A percentile compares a stretch with the other conserved stretches of the same genome.
These are phyloP conservation scores for Coniochaeta pulveracea DNA, from an alignment of 2,329 filamentous ascomycete genomes.

Conservation along the genomic window DNA sequence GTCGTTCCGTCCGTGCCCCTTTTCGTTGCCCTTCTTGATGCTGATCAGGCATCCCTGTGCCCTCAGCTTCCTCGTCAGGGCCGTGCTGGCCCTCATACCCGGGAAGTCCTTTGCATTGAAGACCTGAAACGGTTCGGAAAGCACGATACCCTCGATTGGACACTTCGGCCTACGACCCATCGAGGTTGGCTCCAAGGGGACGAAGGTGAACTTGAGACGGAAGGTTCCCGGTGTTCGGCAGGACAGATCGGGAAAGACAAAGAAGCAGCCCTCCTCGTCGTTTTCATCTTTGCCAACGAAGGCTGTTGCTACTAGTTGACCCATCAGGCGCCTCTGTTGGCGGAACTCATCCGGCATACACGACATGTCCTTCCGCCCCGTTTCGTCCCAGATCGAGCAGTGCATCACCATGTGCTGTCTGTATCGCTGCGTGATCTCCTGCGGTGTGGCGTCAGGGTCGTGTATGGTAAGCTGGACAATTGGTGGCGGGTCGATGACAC, in stretches of 20 bases:
- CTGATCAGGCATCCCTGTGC: conserved; percentile 75
- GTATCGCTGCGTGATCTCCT: conserved; percentile 39
- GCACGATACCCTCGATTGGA: conserved; percentile 37
- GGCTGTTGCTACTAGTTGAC: conserved; percentile 63
- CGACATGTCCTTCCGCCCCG: conserved; percentile 55
- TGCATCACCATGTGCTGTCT: conserved; percentile 61
- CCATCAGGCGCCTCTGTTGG: conserved; percentile 68
- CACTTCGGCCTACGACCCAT: conserved; percentile 39
- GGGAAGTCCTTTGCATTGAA: conserved; percentile 81
- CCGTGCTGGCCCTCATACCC: conserved; percentile 69
- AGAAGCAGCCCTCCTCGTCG: conserved; percentile 67
- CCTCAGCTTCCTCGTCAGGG: conserved; percentile 62
- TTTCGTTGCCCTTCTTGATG: conserved; percentile 77
- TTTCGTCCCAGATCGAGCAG: conserved; percentile 64
- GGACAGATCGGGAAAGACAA: conserved; percentile 74
- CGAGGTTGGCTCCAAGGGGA: conserved; percentile 54
- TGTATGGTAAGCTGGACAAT: conserved; percentile 65
- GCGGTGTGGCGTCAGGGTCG: conserved; percentile 39
- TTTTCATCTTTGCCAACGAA: conserved; percentile 68
- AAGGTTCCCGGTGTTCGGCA: conserved; percentile 70
- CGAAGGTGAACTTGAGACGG: conserved; percentile 61
- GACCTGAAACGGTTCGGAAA: conserved; percentile 65
- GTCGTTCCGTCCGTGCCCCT: conserved; percentile 28
- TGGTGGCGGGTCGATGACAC: conserved; percentile 74
- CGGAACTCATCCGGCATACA: conserved; percentile 61